Conservation (phyloP, 306 rosid species). For the Hylodesmum podocarpum region DNA sequence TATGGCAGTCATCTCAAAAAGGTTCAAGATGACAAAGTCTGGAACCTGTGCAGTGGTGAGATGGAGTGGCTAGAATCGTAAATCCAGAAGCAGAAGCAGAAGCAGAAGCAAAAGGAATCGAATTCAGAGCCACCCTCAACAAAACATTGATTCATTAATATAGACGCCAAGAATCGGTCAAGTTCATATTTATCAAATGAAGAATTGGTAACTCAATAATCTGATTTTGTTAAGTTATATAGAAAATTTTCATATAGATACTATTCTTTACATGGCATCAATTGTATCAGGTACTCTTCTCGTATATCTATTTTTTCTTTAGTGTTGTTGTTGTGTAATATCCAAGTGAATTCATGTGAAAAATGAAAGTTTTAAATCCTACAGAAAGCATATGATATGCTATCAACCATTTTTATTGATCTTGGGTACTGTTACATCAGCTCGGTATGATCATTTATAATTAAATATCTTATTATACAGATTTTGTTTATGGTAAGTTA, state of each 20-base stretch:
- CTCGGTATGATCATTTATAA: background rate
- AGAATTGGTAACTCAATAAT: slow-evolving; percentile 61
- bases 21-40: slow-evolving; percentile 54
- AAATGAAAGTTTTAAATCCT: slow-evolving; percentile 19
- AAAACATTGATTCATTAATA: slow-evolving; percentile 46
- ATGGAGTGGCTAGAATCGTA: slow-evolving; percentile 25
- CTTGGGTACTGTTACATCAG: background rate
- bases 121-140: slow-evolving; percentile 47
- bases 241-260: slow-evolving; percentile 49
- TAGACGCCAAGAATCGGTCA: slow-evolving; percentile 33
- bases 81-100: slow-evolving; percentile 38
- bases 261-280: slow-evolving; percentile 56
- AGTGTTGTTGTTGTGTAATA: slow-evolving; percentile 26
- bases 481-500: background rate
- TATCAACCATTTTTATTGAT: background rate
- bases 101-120: slow-evolving; percentile 45
- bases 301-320: background rate
- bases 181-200: slow-evolving; percentile 43
- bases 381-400: slow-evolving; percentile 18
- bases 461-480: background rate
- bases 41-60: slow-evolving; percentile 19
- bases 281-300: slow-evolving; percentile 40
- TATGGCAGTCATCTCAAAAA: slow-evolving; percentile 71
- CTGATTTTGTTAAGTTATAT: slow-evolving; percentile 56
- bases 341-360: slow-evolving; percentile 28